Percentiles rank a stretch among this genome's conserved stretches.
phyloP scores from a whole-genome alignment of 208 protist species.

The Leishmania guyanensis region DNA sequence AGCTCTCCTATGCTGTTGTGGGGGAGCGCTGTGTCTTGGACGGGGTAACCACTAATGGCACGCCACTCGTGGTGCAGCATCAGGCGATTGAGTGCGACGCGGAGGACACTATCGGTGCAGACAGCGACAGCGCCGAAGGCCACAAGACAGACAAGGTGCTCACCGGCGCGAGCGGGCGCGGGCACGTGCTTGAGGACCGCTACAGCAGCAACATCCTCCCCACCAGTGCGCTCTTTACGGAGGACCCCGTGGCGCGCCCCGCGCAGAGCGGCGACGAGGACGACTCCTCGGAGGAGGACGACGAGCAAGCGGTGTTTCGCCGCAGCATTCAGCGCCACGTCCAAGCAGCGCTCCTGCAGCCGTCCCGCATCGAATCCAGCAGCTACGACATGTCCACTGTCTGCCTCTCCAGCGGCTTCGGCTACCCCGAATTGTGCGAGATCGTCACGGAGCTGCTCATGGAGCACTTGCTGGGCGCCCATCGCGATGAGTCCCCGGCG shows the following conservation, averaged over 20 bases:
- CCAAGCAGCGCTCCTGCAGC: constrained; percentile 46
- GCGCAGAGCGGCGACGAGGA: constrained; percentile 35
- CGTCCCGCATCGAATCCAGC: constrained; percentile 49
- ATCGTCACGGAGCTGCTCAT: constrained; percentile 80
- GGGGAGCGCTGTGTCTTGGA: constrained; percentile 48
- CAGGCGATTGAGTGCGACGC: constrained; percentile 27
- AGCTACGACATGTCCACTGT: constrained; percentile 66
- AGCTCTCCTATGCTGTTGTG: constrained; percentile 64
- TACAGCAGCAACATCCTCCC: constrained; percentile 42
- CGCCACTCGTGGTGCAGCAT: constrained; percentile 18
- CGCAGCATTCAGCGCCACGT: constrained; percentile 44
- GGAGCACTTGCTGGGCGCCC: constrained; percentile 43
- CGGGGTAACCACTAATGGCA: constrained; percentile 19
- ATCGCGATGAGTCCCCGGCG: constrained; percentile 26
- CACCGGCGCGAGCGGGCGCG: constrained; percentile 43
- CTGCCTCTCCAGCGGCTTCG: constrained; percentile 49
- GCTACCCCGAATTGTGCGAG: constrained; percentile 67
- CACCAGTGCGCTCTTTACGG: constrained; percentile 64
- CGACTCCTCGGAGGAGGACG: constrained; percentile 43
- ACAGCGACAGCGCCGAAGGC: not conserved
- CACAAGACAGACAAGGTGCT: constrained; percentile 30
- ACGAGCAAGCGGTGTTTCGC: constrained; percentile 42
- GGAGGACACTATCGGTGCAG: not conserved
- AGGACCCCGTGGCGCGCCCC: constrained; percentile 46
- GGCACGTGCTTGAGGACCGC: constrained; percentile 31